A percentile compares a stretch with the other conserved stretches of the same genome.
phyloP scores from a whole-genome alignment of 495 filamentous ascomycete species.

The Penicillium taxi region DNA sequence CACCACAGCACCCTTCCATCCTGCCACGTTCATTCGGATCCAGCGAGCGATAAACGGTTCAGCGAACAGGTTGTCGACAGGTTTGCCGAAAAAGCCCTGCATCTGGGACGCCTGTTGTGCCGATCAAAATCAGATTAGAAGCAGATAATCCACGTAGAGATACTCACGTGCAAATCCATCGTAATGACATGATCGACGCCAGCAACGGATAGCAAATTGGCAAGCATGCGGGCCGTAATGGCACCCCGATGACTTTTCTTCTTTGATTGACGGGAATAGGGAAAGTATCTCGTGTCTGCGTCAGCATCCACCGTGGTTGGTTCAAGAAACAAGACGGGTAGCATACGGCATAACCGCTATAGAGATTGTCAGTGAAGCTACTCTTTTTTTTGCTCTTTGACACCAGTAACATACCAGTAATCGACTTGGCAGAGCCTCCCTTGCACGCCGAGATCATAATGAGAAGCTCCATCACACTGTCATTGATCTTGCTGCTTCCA shows the following conservation, averaged over 20 bases:
- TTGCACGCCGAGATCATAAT: constrained; percentile 99
- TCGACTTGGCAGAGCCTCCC: constrained; percentile 91
- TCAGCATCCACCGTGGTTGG: constrained; percentile 37
- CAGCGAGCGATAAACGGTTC: constrained; percentile 94
- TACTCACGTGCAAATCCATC: constrained; percentile 77
- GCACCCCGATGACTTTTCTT: constrained; percentile 96
- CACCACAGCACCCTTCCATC: constrained; percentile 87
- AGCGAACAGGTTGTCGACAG: constrained; percentile 94
- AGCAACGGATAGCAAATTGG: constrained; percentile 85
- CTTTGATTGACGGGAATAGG: constrained; percentile 97
- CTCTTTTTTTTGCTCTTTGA: not conserved
- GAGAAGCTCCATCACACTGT: constrained; percentile 95
- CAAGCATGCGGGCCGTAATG: constrained; percentile 94
- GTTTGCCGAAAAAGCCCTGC: constrained; percentile 98
- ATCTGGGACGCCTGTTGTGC: constrained; percentile 70
- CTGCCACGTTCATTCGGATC: constrained; percentile 78
- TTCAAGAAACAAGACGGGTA: constrained; percentile 31
- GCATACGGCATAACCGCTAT: constrained; percentile 81
- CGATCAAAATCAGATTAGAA: constrained; percentile 13
- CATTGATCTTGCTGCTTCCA: constrained; percentile 93
- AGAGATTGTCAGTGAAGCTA: constrained; percentile 18
- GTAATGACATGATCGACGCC: constrained; percentile 97
- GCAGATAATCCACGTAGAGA: not conserved
- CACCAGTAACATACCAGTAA: constrained; percentile 64
- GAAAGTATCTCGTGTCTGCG: constrained; percentile 65